Evolutionary conservation across 2,329 filamentous ascomycete genomes (phyloP).

Genomic region (Coniochaeta hoffmannii): DNA sequence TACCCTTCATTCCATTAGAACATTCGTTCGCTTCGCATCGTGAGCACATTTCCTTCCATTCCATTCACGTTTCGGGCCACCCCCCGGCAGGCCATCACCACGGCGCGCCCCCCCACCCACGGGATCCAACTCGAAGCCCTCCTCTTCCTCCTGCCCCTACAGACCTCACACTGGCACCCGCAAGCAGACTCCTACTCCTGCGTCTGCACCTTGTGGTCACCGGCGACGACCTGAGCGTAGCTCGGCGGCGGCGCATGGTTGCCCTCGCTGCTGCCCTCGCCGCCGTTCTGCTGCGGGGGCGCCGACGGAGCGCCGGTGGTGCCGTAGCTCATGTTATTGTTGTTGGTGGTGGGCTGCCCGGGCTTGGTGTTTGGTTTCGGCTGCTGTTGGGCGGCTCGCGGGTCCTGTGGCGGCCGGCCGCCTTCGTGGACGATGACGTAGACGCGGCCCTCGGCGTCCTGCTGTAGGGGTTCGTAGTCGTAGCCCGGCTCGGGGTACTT

Average conservation of each 20-base stretch:
- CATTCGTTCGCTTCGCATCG: neutral
- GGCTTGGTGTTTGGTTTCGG: slow-evolving; percentile 17
- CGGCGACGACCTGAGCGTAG: slow-evolving; percentile 83
- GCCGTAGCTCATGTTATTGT: slow-evolving; percentile 7
- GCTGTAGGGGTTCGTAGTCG: slow-evolving; percentile 58
- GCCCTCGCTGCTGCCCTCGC: slow-evolving; percentile 25
- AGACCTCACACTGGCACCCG: slow-evolving; percentile 4
- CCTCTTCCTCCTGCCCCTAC: slow-evolving; percentile 2
- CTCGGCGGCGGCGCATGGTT: slow-evolving; percentile 60
- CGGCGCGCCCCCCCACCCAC: slow-evolving; percentile 6
- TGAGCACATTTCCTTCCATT: slow-evolving; percentile 1
- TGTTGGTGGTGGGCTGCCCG: slow-evolving; percentile 5
- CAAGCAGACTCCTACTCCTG: slow-evolving; percentile 35
- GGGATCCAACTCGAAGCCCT: slow-evolving; percentile 11
- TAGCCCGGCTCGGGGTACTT: slow-evolving; percentile 71
- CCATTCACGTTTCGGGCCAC: neutral
- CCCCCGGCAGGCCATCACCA: neutral
- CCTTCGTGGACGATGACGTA: slow-evolving; percentile 67
- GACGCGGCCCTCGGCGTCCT: slow-evolving; percentile 52
- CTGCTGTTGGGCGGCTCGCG: slow-evolving; percentile 7
- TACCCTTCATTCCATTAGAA: too few relatives aligned
- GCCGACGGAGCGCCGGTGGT: slow-evolving; percentile 14
- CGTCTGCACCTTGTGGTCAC: slow-evolving; percentile 84
- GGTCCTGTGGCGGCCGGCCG: slow-evolving; percentile 14
- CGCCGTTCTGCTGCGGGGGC: slow-evolving; percentile 17